Base-by-base conservation (phyloP, 2,329 filamentous ascomycete genomes). In the Colletotrichum abscissum region DNA sequence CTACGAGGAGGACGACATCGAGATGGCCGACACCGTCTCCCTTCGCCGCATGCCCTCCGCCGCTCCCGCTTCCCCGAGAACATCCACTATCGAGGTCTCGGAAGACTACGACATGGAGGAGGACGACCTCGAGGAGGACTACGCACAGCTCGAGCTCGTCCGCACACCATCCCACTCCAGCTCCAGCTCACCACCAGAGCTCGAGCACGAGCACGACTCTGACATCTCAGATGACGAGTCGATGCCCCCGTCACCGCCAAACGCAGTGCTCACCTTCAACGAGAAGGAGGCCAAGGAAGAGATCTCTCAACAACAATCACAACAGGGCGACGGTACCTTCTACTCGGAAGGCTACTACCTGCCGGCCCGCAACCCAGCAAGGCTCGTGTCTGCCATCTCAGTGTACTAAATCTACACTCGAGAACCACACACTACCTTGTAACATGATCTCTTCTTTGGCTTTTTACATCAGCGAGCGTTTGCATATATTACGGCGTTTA, bases 221-320 rank as follows among this genome's bases (percentile, higher is more conserved):
- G 92, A 92, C 75, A 91, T 90, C 2, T 92, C 91, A 70, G 93
- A 95, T 78, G 93, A 95, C 83, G 92, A 94, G 77, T 84, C 87
- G 60, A 90, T 94, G 90, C 93, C 93, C 8, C 92, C 92, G 24
- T 94, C 92, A 74, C 92, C 92, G 49, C 89, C 90, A 56, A 85
- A 86, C 26, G 81, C 88, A 33, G 81, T 87, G 46, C 84, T 94
- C 66, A 83, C 87, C 54, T 93, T 94, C 79, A 84, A 88, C 58
- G 86, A 89, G 77, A 90, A 92, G 85, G 85, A 90, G 78, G 77
- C 76, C 76, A 84, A 84, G 79, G 80, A 79, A 79, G 80, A 82
- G 78, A 79, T 81, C 76, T 69, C 70, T 66, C 80, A 79, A 70
- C 82, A 84, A 78, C 78, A 84, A 75, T 42, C 38, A 42, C 81